Base-by-base conservation (phyloP, 2,329 filamentous ascomycete genomes). In the Biscogniauxia sp. region DNA sequence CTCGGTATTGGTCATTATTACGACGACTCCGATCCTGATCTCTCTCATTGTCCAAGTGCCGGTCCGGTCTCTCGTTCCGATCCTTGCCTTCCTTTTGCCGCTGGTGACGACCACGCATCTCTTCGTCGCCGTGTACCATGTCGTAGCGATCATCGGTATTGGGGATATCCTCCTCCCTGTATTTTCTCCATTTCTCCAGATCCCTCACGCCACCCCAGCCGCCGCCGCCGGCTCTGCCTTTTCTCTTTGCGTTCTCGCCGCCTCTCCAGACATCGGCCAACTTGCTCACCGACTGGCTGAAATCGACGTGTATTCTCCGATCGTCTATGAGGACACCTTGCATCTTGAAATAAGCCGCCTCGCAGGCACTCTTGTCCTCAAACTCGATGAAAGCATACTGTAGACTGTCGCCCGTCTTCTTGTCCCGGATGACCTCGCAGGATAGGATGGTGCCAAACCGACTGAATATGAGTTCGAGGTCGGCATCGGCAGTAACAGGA, bases 351-450 rank as follows among this genome's bases (percentile, higher is more conserved):
- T 97, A 99, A 2, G 95, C 95, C 56, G 91, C 87, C 77, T 99
- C 95, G 74, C 95, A 98, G 57, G 94, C 91, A 67, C 89, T 86
- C 77, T 97, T 95, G 58, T 96, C 90, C 61, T 94, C 91, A 70
- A 94, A 99, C 74, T 99, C 95, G 71, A 99, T 96, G 69, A 99
- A 99, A 1, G 95, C 93, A 73, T 99, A 99, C 74, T 99, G 95
- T 54, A 99, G 78, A 71, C 92, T 97, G 77, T 99, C 95, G 3
- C 93, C 93, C 0, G 94, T 97, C 71, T 92, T 92, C 73, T 91
- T 91, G 74, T 99, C 95, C 54, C 94, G 85, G 64, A 99, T 97
- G 37, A 99, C 91, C 77, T 99, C 95, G 73, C 95, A 99, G 53
- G 92, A 96, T 23, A 98, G 76, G 51, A 99, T 97, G 72, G 90